phyloP scores from a whole-genome alignment of 106 monocot genomes.

The Acorus calamus region DNA sequence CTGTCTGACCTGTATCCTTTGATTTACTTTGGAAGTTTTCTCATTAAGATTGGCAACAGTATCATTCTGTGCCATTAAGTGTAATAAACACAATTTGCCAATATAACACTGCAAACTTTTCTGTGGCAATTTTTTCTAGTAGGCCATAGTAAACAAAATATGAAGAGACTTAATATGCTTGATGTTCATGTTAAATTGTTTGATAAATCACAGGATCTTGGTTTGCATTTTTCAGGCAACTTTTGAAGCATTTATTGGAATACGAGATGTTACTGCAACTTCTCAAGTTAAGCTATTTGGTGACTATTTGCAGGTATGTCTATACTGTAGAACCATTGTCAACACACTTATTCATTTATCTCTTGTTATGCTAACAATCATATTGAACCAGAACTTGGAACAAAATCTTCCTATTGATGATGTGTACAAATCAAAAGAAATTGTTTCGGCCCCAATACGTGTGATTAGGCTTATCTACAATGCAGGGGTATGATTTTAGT shows the following conservation, averaged over 20 bases:
- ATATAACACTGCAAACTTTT: no score
- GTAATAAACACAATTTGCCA: no score
- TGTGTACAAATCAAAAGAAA: conserved; percentile 68
- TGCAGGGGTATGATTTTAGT: conserved; percentile 59
- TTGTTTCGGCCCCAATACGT: conserved; percentile 86
- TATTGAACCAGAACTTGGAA: conserved; percentile 61
- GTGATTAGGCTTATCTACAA: conserved; percentile 85
- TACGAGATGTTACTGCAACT: conserved; percentile 78
- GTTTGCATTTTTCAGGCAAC: conserved; percentile 51
- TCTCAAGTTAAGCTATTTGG: conserved; percentile 92
- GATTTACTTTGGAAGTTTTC: no score
- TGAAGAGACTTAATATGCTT: no score
- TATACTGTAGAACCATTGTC: background rate
- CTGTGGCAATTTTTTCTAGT: no score
- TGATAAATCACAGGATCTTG: conserved; percentile 1
- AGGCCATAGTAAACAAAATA: no score
- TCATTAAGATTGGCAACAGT: no score
- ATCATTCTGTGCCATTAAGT: no score
- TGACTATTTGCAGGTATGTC: conserved; percentile 64
- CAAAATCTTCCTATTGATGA: conserved; percentile 79
- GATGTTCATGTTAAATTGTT: no score
- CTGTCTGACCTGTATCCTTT: no score
- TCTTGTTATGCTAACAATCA: conserved; percentile 1
- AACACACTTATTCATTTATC: background rate
- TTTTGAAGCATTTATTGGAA: conserved; percentile 92